Base-by-base conservation (phyloP, 768 basidiomycete species). In the Leucogyrophana mollusca region DNA sequence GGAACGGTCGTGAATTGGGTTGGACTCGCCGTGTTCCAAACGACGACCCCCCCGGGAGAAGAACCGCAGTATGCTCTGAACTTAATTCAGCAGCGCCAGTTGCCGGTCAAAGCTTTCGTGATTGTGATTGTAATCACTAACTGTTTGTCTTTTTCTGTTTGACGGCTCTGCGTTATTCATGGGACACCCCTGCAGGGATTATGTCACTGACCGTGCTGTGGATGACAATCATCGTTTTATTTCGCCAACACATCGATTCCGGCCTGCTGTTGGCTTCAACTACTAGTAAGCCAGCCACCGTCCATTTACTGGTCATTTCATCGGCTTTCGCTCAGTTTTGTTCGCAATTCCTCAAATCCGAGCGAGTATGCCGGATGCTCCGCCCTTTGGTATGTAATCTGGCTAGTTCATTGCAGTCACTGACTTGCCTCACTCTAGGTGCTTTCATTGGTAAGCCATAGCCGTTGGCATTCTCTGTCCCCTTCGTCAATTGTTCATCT, bases 281-380 rank as follows among this genome's bases (percentile, higher is more conserved):
- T 11, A 40, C 45, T n/a, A 41, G 45, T 47, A 27, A 13, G 45
- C 40, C 17, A 8, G n/a, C n/a, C n/a, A n/a, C n/a, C n/a, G n/a
- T n/a, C n/a, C 11, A 14, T 21, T 23, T 13, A 13, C 13, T 14
- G 14, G 11, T 41, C 37, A 22, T 3, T 21, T 32, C 8, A 37
- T 35, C 27, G 18, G 11, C 20, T 32, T 14, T 8, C 11, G 14
- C 24, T 14, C 23, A 47, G 45, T 47, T 20, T 38, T 41, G 40
- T 41, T 47, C 21, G 21, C 45, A 3, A 6, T 41, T 0, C 39
- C 45, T 9, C 45, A 47, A 40, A 47, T 47, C 27, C 38, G 45
- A 39, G 36, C 45, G 16, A 47, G 39, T 14, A 47, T 47, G 39
- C 39, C 45, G 8, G 36, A 47, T 17, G 39, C 45, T 4, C 45